Evolutionary conservation across 2,329 filamentous ascomycete species (phyloP).

Genomic region (Sphaerulina musiva): DNA sequence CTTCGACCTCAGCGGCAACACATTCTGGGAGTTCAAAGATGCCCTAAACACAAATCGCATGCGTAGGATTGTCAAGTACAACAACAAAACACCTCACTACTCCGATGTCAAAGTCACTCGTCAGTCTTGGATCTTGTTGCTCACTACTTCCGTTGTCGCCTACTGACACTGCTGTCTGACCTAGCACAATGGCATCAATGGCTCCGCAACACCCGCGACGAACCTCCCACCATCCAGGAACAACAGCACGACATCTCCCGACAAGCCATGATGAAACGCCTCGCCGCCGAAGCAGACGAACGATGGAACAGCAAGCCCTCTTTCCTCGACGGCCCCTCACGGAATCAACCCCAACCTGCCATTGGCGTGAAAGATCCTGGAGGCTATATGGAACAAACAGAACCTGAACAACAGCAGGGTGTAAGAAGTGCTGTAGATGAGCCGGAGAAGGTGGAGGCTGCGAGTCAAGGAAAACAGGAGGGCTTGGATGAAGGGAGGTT

Average conservation of each 20-base stretch:
- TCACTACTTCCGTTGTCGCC: background rate
- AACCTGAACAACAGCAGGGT: slow-evolving; percentile 29
- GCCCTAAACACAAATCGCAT: slow-evolving; percentile 47
- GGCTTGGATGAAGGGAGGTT: slow-evolving; percentile 31
- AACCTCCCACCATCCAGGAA: slow-evolving; percentile 53
- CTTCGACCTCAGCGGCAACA: slow-evolving; percentile 57
- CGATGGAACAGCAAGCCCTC: slow-evolving; percentile 56
- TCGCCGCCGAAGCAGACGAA: slow-evolving; percentile 55
- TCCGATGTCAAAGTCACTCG: slow-evolving; percentile 56
- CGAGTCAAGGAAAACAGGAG: slow-evolving; percentile 25
- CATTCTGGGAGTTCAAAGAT: slow-evolving; percentile 62
- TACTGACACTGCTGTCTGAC: background rate
- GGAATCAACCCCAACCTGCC: slow-evolving; percentile 43
- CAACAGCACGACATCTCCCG: slow-evolving; percentile 53
- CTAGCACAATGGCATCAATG: slow-evolving; percentile 62
- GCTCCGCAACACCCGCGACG: slow-evolving; percentile 55
- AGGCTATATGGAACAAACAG: slow-evolving; percentile 32
- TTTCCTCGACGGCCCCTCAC: slow-evolving; percentile 51
- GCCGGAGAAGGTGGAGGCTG: slow-evolving; percentile 31
- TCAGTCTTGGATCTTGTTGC: slow-evolving; percentile 28
- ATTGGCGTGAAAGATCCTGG: slow-evolving; percentile 40
- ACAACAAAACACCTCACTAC: slow-evolving; percentile 45
- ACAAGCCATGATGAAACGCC: slow-evolving; percentile 52
- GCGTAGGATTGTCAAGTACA: slow-evolving; percentile 54
- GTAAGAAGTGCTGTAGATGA: slow-evolving; percentile 30